Evolutionary conservation across 208 protist genomes (phyloP), one percentile per base, ranked within the genome.

Genomic region (Crithidia brevicula): DNA sequence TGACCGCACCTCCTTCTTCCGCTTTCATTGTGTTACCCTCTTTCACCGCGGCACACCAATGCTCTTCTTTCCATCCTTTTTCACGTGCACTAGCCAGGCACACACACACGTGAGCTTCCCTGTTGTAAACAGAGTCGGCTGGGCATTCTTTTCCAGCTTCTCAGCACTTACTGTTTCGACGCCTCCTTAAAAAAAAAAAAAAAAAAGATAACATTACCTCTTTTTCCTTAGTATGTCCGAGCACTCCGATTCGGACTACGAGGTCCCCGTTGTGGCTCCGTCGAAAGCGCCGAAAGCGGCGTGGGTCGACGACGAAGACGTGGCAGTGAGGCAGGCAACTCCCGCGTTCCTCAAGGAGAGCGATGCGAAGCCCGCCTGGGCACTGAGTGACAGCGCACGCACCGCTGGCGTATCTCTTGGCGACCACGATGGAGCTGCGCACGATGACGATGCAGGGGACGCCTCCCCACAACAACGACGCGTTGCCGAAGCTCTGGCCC

Each of bases 291-390:
- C 36, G 27, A 76, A 73, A 30, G 80, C 74, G 15, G 86, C 80
- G 11, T 92, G 89, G 85, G 74, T 85, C 0, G 89, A 93, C 51
- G 82, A 87, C n/a, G 86, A 81, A 28, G 86, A 90, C 52, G 71
- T 53, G 1, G 45, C 27, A 11, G 72, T 58, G 11, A 74, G 80
- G 40, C 31, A 62, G 45, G 45, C 60, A 11, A 62, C 79, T 6
- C 77, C 86, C 8, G 63, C 68, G 0, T 89, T 91, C 50, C 56
- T 81, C 18, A 87, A 81, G 43, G 57, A 62, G 15, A 79, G 69
- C 51, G 60, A 82, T 42, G 49, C 31, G 18, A 80, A 79, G 23
- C 89, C 89, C 15, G 13, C 72, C 27, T 95, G 89, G 89, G 85
- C 89, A 27, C 42, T 76, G 28, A 75, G 77, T 20, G 85, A 85